Evolutionary conservation across 441 rosid species (phyloP), one percentile per base, ranked within the genome.

Genomic region (Melastoma candidum): DNA sequence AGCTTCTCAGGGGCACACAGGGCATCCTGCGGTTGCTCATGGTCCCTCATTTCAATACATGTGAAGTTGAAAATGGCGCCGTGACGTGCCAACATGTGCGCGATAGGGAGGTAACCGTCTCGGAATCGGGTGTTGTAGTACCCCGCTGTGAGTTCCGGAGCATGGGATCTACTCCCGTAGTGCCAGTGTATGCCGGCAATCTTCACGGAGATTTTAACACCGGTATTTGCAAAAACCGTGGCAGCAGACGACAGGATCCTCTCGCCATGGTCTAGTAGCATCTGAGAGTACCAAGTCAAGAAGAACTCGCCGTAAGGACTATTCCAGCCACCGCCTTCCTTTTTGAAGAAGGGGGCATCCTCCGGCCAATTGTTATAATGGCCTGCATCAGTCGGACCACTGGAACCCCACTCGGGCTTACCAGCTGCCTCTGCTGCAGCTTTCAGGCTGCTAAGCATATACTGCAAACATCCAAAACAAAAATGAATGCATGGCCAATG

Each of bases 101-200:
- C 95, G 8, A 90, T 79, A 0, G 97, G 92, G 17, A 90, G 77
- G 72, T 90, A 90, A 2, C 97, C 94, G 13, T 90, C 97, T 4
- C 84, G 74, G 70, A 52, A 76, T 60, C 95, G 73, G 1, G 95
- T 90, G 76, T 90, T 90, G 64, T 84, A 90, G 73, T 90, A 90
- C 29, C 97, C 97, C 13, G 95, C 97, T 1, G 97, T 90, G 57
- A 90, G 97, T 70, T 90, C 97, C 17, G 97, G 87, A 36, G 97
- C 92, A 44, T 90, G 97, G 11, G 95, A 90, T 26, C 85, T 70
- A 4, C 74, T 72, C 10, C 95, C 95, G 2, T 84, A 90, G 56
- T 90, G 97, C 95, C 97, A 90, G 61, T 90, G 97, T 58, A 90
- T 90, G 46, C 97, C 97, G 7, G 97, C 94, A 52, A 90, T 24